A percentile compares a stretch with the other conserved stretches of the same genome.
phyloP scores from a whole-genome alignment of 345 rosid genomes.

The Acer saccharum region DNA sequence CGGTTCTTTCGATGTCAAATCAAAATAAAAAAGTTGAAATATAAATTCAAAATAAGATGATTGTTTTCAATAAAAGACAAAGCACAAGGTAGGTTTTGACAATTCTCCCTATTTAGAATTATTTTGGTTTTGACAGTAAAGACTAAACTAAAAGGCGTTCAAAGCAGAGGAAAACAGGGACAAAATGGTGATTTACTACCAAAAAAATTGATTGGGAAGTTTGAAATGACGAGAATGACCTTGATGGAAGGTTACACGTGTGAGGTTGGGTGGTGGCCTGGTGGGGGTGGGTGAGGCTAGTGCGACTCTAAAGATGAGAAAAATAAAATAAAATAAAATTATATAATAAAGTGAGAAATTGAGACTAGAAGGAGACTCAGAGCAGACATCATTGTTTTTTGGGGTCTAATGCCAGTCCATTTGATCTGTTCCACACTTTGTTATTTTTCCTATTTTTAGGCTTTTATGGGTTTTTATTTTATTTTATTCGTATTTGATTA shows the following conservation, averaged over 20 bases:
- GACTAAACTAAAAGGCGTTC: not conserved
- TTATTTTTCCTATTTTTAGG: too few relatives aligned
- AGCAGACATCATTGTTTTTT: slow-evolving; percentile 12
- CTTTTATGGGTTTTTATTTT: too few relatives aligned
- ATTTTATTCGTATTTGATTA: too few relatives aligned
- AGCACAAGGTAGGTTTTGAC: not conserved
- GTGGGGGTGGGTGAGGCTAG: slow-evolving; percentile 22
- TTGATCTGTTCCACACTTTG: slow-evolving; percentile 21
- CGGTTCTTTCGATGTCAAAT: too few relatives aligned
- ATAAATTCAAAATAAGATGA: not conserved
- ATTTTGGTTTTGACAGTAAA: not conserved
- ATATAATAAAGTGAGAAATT: not conserved
- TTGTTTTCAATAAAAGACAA: not conserved
- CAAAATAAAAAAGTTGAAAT: too few relatives aligned
- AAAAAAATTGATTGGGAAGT: not conserved
- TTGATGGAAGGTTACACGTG: slow-evolving; percentile 16
- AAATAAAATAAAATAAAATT: not conserved
- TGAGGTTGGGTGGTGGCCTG: not conserved
- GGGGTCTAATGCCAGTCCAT: slow-evolving; percentile 29
- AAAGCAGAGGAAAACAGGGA: not conserved
- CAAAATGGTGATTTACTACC: not conserved
- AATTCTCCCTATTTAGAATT: not conserved
- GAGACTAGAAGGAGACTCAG: not conserved
- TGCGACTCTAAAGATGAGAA: not conserved
- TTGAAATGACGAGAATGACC: not conserved